These are phyloP conservation scores for Penicillium sclerotiorum DNA, from an alignment of 2,329 filamentous ascomycete species.

Conservation along the genomic window DNA sequence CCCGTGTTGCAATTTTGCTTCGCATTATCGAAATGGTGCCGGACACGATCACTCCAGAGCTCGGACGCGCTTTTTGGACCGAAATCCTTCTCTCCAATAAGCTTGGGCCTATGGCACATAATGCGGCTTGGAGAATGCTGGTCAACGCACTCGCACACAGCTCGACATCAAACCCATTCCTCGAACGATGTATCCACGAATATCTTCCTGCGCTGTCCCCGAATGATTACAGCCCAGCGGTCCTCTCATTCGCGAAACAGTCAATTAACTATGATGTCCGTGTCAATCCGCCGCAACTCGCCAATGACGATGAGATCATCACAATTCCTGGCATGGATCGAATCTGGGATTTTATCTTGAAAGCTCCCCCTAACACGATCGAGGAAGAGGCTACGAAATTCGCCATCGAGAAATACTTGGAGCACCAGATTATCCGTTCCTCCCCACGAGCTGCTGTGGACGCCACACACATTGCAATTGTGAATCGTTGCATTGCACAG, in stretches of 20 bases:
- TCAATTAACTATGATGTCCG: constrained; percentile 54
- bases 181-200: constrained; percentile 48
- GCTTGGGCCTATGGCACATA: constrained; percentile 62
- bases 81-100: constrained; percentile 68
- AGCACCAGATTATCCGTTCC: constrained; percentile 47
- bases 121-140: constrained; percentile 71
- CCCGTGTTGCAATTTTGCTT: constrained; percentile 61
- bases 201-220: constrained; percentile 45
- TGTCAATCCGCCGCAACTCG: constrained; percentile 57
- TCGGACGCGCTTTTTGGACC: constrained; percentile 70
- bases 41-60: constrained; percentile 61
- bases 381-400: constrained; percentile 69
- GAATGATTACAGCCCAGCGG: constrained; percentile 40
- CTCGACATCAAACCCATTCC: constrained; percentile 39
- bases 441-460: constrained; percentile 52
- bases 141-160: constrained; percentile 39
- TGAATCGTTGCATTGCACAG: constrained; percentile 72
- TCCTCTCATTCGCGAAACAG: constrained; percentile 48
- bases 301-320: constrained; percentile 43
- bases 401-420: constrained; percentile 74
- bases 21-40: constrained; percentile 64
- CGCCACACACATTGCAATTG: constrained; percentile 68
- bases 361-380: constrained; percentile 65
- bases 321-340: constrained; percentile 62
- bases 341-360: constrained; percentile 81